A percentile compares a stretch with the other conserved stretches of the same genome.
These are phyloP conservation scores for Cryoendolithus antarcticus DNA, from an alignment of 2,329 filamentous ascomycete species.

Conservation along the genomic window DNA sequence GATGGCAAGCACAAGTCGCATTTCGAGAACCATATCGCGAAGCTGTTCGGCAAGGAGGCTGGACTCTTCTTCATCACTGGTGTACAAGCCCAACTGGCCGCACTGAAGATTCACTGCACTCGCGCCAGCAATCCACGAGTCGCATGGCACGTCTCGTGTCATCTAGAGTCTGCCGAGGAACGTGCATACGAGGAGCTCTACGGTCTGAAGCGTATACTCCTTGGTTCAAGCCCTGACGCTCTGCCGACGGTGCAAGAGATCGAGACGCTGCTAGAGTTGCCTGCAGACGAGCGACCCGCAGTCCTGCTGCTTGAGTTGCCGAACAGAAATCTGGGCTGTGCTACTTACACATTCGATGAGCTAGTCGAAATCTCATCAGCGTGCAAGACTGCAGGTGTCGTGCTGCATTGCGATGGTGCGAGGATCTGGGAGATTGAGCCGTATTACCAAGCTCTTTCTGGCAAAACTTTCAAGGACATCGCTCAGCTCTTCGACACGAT, in stretches of 20 bases:
- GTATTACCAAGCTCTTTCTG: slow-evolving; percentile 9
- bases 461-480: slow-evolving; percentile 11
- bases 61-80: slow-evolving; percentile 16
- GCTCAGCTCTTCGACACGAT: slow-evolving; percentile 10
- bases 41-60: slow-evolving; percentile 10
- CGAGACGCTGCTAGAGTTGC: slow-evolving; percentile 4
- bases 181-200: slow-evolving; percentile 8
- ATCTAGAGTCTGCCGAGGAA: slow-evolving; percentile 12
- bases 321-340: slow-evolving; percentile 12
- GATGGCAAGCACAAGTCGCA: slow-evolving; percentile 9
- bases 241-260: slow-evolving; percentile 11
- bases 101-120: slow-evolving; percentile 10
- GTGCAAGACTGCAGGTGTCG: slow-evolving; percentile 9
- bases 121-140: slow-evolving; percentile 3
- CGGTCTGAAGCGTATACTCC: slow-evolving; percentile 7
- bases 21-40: slow-evolving; percentile 13
- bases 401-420: slow-evolving; percentile 13
- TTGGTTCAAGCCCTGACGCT: slow-evolving; percentile 5
- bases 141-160: slow-evolving; percentile 13
- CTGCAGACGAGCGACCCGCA: slow-evolving; percentile 8
- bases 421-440: slow-evolving; percentile 17
- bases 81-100: slow-evolving; percentile 13
- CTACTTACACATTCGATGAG: slow-evolving; percentile 11
- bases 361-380: slow-evolving; percentile 9
- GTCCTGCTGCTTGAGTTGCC: slow-evolving; percentile 13